Base-by-base conservation (phyloP, 371 early-diverging fungal species). In the Phascolomyces articulosus region DNA sequence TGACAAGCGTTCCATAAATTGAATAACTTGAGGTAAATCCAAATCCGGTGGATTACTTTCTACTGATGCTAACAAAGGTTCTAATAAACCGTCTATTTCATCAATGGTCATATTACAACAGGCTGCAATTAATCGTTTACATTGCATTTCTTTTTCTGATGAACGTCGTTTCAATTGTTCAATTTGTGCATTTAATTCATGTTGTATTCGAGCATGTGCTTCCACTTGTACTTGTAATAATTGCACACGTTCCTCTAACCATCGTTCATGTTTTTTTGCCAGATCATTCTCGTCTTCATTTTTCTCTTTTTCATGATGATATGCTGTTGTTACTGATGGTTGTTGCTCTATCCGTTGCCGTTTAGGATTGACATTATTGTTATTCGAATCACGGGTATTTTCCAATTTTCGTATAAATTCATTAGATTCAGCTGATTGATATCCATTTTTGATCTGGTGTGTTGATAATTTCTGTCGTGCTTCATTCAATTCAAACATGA, bases 61-160 rank as follows among this genome's bases (percentile, higher is more conserved):
- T 23, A 92, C 89, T 0, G 92, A 92, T 24, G 78, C 70, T 9
- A 90, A 75, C 57, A 94, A 65, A 0, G 89, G 87, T 13, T 82
- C 85, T 16, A 94, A 76, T 59, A 91, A 64, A 31, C 79, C 83
- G 51, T 90, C 91, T 9, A 94, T 89, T 44, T 87, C 77, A 13
- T 90, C 90, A 34, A 90, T 61, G 8, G 87, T 81, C 1, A 93
- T 73, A 40, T 79, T 80, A 68, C 91, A 93, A 60, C 93, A 91
- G 20, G 88, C 85, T 9, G 92, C 87, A 69, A 94, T 91, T 44
- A 94, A 81, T n/a, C 83, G 80, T 70, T 87, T 86, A 72, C 90
- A 92, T 38, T 86, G 84, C 62, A 84, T 63, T 65, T 93, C 92
- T 27, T 84, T 82, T 28, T 85, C 85, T 27, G 71, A 63, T 8